These are phyloP conservation scores for Botrytis paeoniae DNA, from an alignment of 2,329 filamentous ascomycete genomes.

Conservation along the genomic window DNA sequence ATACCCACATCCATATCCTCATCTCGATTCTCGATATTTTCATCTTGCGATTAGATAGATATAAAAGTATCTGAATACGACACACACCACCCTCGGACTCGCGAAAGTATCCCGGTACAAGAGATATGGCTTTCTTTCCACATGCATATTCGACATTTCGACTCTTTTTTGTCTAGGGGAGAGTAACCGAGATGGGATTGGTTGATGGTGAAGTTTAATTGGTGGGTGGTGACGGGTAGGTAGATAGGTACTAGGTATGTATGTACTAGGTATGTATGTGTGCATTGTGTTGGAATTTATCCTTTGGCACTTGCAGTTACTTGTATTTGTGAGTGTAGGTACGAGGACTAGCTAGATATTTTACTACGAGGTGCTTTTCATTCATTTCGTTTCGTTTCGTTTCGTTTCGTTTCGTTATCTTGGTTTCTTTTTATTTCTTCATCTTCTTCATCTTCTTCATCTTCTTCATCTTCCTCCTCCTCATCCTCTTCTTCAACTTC, in stretches of 20 bases:
- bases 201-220: not conserved
- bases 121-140: not conserved
- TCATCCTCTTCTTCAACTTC: not conserved
- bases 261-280: not conserved
- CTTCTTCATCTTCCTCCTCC: not conserved
- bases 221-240: not conserved
- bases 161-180: not conserved
- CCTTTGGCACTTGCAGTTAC: constrained; percentile 3
- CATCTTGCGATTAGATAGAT: no score
- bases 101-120: not conserved
- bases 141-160: not conserved
- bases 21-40: no score
- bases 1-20: no score
- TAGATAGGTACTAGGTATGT: not conserved
- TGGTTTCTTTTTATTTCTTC: not conserved
- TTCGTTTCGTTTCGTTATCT: no score
- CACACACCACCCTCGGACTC: not conserved
- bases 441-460: not conserved
- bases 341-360: not conserved
- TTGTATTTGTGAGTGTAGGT: not conserved
- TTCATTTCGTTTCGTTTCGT: not conserved
- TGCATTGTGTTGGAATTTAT: constrained; percentile 9
- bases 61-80: not conserved
- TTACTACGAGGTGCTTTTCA: not conserved
- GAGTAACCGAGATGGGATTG: not conserved